Conservation (phyloP, 2,329 filamentous ascomycete genomes). For the Aureobasidium sp. region DNA sequence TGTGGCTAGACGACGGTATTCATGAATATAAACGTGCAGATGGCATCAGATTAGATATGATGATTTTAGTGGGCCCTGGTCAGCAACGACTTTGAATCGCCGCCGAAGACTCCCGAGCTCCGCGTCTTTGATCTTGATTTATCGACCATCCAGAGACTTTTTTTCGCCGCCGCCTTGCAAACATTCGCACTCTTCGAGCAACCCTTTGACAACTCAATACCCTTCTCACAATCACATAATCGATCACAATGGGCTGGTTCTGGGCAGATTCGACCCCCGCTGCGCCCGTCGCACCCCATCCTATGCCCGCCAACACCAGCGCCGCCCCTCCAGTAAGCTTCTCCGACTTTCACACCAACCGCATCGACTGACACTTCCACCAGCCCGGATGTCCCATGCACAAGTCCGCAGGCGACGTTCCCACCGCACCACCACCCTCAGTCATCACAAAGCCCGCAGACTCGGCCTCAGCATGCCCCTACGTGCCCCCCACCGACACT, state of each 20-base stretch:
- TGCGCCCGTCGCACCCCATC: conserved; percentile 39
- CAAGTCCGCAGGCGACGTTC: conserved; percentile 33
- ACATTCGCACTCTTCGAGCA: not conserved
- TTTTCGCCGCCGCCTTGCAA: conserved; percentile 3
- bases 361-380: conserved; percentile 22
- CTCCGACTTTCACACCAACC: conserved; percentile 8
- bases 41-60: conserved; percentile 6
- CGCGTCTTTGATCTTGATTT: not conserved
- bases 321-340: conserved; percentile 50
- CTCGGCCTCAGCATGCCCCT: conserved; percentile 44
- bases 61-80: not conserved
- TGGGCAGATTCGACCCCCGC: conserved; percentile 52
- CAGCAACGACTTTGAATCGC: not conserved
- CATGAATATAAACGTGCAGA: not conserved
- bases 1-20: not conserved
- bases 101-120: conserved; percentile 10
- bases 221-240: not conserved
- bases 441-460: conserved; percentile 21
- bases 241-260: conserved; percentile 58
- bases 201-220: not conserved
- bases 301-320: conserved; percentile 37
- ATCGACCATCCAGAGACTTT: not conserved
- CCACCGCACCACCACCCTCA: conserved; percentile 29
- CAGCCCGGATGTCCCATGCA: conserved; percentile 68
- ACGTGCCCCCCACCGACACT: conserved; percentile 37